Evolutionary conservation across 257 asterid species (phyloP).

Genomic region (Fraxinus cuspidata): DNA sequence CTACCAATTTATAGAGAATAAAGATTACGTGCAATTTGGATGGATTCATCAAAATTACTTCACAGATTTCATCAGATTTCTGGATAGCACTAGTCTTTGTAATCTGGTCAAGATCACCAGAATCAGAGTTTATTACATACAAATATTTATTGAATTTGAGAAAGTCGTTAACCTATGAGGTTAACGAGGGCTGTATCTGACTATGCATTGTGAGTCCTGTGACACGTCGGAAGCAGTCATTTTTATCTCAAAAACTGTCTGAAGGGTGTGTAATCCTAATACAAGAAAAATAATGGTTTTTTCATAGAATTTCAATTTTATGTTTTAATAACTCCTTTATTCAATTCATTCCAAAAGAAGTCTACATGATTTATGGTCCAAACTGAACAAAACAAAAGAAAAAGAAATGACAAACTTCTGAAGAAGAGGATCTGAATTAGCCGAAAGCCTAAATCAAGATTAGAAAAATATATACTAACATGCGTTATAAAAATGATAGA

Average conservation of each 20-base stretch:
- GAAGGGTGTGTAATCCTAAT: no score
- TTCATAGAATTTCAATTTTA: no score
- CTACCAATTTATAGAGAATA: neutral
- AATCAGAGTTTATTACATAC: neutral
- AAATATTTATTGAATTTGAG: neutral
- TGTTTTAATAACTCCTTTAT: neutral
- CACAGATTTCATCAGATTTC: no score
- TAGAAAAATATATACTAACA: neutral
- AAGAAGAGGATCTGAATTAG: neutral
- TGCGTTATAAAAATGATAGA: no score
- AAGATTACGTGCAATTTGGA: neutral
- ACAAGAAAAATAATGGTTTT: no score
- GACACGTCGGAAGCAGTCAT: no score
- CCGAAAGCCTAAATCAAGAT: neutral
- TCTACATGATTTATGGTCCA: neutral
- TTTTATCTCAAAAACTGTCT: no score
- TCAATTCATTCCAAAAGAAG: neutral
- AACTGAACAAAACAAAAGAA: neutral
- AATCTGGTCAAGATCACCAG: neutral
- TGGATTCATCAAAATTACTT: conserved; percentile 7
- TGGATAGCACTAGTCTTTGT: neutral
- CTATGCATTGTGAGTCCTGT: no score
- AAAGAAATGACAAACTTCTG: no score
- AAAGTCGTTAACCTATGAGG: no score
- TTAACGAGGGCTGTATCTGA: no score